Conservation (phyloP, 1,284 basidiomycete species). For the Ganoderma resinaceum region DNA sequence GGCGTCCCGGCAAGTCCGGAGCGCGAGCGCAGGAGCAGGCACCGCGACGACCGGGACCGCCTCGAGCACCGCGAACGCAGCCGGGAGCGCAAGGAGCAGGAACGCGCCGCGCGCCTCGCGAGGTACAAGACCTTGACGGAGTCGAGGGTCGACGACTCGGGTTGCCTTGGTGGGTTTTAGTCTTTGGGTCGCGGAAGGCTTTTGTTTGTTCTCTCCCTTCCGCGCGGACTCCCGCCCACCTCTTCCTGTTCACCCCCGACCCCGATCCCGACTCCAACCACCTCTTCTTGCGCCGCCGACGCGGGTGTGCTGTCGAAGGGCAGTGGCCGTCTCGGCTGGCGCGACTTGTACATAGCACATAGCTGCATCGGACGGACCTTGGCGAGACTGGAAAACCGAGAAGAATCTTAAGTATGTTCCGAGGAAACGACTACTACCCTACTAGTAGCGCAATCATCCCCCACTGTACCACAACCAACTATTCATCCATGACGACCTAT, state of each 20-base stretch:
- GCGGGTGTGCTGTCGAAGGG: not conserved
- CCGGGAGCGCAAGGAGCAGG: constrained; percentile 33
- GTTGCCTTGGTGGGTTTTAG: constrained; percentile 47
- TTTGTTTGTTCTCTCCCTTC: not conserved
- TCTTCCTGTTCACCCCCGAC: too few species aligned
- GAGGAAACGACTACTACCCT: constrained; percentile 1
- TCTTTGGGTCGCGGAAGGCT: not conserved
- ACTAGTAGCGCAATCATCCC: constrained; percentile 3
- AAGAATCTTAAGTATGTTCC: not conserved
- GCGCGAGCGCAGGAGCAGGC: constrained; percentile 28
- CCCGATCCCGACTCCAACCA: too few species aligned
- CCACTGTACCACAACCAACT: constrained; percentile 9
- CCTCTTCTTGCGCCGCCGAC: not conserved
- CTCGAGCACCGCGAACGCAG: constrained; percentile 33
- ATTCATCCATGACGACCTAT: not conserved
- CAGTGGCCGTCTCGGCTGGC: not conserved
- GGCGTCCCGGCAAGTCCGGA: constrained; percentile 31
- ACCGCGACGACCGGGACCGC: constrained; percentile 23
- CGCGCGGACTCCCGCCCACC: not conserved
- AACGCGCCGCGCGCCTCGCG: constrained; percentile 26
- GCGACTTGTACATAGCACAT: constrained; percentile 4
- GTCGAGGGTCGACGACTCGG: constrained; percentile 38
- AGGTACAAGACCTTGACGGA: constrained; percentile 38
- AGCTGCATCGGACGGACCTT: not conserved
- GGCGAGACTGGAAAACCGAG: not conserved